phyloP scores from a whole-genome alignment of 305 asterid species.

The Rubia peregrina region DNA sequence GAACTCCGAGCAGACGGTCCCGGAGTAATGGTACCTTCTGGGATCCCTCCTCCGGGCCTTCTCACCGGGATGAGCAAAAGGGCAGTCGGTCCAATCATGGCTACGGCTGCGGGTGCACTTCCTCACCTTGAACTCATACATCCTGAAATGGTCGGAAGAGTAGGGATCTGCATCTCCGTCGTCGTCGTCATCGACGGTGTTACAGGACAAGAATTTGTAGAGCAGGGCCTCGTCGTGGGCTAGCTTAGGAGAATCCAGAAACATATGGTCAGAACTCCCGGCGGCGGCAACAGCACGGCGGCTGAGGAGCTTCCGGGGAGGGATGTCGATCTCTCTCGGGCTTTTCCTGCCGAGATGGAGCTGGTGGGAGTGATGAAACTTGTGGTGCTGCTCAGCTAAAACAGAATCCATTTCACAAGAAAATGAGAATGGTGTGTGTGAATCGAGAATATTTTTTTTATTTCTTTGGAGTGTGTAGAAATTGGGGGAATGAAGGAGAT shows the following conservation, averaged over 20 bases:
- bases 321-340: slow-evolving; percentile 65
- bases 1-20: slow-evolving; percentile 63
- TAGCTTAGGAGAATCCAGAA: slow-evolving; percentile 41
- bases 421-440: slow-evolving; percentile 7
- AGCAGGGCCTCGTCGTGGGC: slow-evolving; percentile 34
- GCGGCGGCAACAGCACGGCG: slow-evolving; percentile 32
- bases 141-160: slow-evolving; percentile 69
- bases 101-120: slow-evolving; percentile 75
- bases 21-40: slow-evolving; percentile 47
- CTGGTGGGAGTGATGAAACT: slow-evolving; percentile 56
- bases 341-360: slow-evolving; percentile 56
- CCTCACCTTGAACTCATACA: slow-evolving; percentile 78
- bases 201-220: slow-evolving; percentile 61
- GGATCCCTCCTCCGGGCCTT: slow-evolving; percentile 86
- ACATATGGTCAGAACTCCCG: not conserved
- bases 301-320: slow-evolving; percentile 57
- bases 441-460: no score
- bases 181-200: slow-evolving; percentile 31
- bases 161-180: slow-evolving; percentile 54
- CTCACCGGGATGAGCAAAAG: slow-evolving; percentile 84
- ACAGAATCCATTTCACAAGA: slow-evolving; percentile 36
- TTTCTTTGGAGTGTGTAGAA: not conserved
- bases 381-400: slow-evolving; percentile 53
- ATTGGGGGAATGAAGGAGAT: not conserved
- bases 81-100: slow-evolving; percentile 96